Percentiles rank a stretch among this genome's conserved stretches.
Conservation (phyloP, 2,329 filamentous ascomycete genomes). For the Cladophialophora bantiana region DNA sequence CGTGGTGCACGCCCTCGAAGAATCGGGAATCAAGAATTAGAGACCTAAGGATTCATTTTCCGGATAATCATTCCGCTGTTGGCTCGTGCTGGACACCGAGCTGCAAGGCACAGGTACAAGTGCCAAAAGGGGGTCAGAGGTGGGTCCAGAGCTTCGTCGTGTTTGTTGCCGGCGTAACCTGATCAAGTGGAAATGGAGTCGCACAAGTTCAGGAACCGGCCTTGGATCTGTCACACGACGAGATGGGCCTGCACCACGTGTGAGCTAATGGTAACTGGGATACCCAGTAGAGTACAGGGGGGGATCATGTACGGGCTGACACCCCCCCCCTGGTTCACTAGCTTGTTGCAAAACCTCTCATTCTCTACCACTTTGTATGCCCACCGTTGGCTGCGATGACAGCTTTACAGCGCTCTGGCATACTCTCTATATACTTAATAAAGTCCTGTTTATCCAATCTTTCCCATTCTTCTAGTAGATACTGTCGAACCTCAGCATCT, state of each 20-base stretch:
- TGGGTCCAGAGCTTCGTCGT: background rate
- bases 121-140: background rate
- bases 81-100: background rate
- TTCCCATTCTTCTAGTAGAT: too few species aligned
- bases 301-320: too few species aligned
- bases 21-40: background rate
- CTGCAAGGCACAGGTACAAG: background rate
- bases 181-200: background rate
- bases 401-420: too few species aligned
- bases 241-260: slow-evolving; percentile 1
- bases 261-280: background rate
- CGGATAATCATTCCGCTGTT: background rate
- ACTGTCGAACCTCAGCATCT: too few species aligned
- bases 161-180: slow-evolving; percentile 1
- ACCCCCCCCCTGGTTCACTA: too few species aligned
- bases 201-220: background rate
- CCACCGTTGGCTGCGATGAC: too few species aligned
- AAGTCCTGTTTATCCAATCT: too few species aligned
- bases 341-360: too few species aligned
- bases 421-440: too few species aligned
- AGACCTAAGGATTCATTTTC: background rate
- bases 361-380: too few species aligned
- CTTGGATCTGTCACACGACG: slow-evolving; percentile 1
- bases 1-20: background rate
- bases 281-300: too few species aligned